Evolutionary conservation across 768 basidiomycete species (phyloP).

Genomic region (Boletellus ananas): DNA sequence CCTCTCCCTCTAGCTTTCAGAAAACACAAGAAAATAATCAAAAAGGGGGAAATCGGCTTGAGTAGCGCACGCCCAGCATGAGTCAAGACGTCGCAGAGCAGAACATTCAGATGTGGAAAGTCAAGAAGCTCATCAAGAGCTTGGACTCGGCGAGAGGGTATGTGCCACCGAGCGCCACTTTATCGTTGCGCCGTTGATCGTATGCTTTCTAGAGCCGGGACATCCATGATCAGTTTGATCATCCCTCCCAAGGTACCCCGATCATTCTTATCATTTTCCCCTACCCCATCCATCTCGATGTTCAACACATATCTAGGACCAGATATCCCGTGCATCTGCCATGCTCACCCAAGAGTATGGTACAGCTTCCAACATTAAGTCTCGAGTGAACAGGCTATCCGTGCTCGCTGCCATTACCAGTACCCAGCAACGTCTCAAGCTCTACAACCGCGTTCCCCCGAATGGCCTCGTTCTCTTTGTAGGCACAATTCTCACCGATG

Average conservation of each 20-base stretch:
- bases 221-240: constrained; percentile 98
- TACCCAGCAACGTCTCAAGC: constrained; percentile 94
- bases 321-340: constrained; percentile 89
- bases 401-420: constrained; percentile 97
- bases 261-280: constrained; percentile 9
- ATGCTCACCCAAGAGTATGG: constrained; percentile 99
- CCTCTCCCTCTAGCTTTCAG: constrained; percentile 19
- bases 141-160: constrained; percentile 74
- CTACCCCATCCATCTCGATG: neutral
- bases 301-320: constrained; percentile 51
- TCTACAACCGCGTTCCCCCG: constrained; percentile 94
- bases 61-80: constrained; percentile 49
- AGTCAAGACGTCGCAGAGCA: constrained; percentile 86
- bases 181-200: constrained; percentile 20
- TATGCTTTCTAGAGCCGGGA: constrained; percentile 66
- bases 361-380: constrained; percentile 99
- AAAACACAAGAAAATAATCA: constrained; percentile 9
- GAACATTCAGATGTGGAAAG: constrained; percentile 98
- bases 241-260: constrained; percentile 81
- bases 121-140: constrained; percentile 98
- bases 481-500: constrained; percentile 95
- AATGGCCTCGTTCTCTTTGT: constrained; percentile 98
- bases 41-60: constrained; percentile 7
- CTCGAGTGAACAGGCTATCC: constrained; percentile 94
- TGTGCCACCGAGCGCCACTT: constrained; percentile 2